Evolutionary conservation across 2,329 filamentous ascomycete species (phyloP).

Genomic region (Sarocladiaceae sp.): DNA sequence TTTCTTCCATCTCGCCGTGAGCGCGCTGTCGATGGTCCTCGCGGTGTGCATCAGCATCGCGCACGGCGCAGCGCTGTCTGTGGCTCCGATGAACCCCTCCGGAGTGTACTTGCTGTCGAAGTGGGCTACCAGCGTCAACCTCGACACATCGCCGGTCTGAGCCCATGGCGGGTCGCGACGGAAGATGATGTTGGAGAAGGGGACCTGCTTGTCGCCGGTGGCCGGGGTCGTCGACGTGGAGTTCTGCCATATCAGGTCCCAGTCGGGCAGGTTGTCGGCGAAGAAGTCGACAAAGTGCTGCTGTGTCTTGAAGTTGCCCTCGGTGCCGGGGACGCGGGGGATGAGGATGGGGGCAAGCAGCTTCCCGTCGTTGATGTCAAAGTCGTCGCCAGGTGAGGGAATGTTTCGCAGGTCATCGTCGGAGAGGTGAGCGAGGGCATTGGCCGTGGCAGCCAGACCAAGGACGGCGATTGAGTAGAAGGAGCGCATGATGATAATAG

Average conservation of each 20-base stretch:
- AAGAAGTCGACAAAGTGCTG: constrained; percentile 85
- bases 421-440: constrained; percentile 50
- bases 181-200: constrained; percentile 83
- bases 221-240: constrained; percentile 78
- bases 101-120: constrained; percentile 83
- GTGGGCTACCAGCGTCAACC: constrained; percentile 84
- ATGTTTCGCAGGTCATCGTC: constrained; percentile 68
- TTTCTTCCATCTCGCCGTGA: constrained; percentile 75
- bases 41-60: constrained; percentile 88
- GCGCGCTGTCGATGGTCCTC: constrained; percentile 68
- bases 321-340: constrained; percentile 81
- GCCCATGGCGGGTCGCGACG: constrained; percentile 84
- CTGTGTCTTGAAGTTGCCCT: constrained; percentile 65
- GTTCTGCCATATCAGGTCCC: constrained; percentile 81
- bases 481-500: constrained; percentile 12
- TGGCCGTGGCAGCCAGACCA: constrained; percentile 14
- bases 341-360: constrained; percentile 82
- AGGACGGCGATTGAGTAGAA: constrained; percentile 21
- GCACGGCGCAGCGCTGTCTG: constrained; percentile 88
- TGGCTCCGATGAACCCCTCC: constrained; percentile 85
- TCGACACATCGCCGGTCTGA: constrained; percentile 62
- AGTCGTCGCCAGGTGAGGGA: constrained; percentile 65
- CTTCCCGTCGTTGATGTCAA: constrained; percentile 68
- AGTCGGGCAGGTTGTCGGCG: constrained; percentile 62
- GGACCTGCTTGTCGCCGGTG: constrained; percentile 62